Percentiles rank a stretch among this genome's conserved stretches.
Conservation (phyloP, 2,329 filamentous ascomycete genomes). For the Pyrenochaeta sp. region DNA sequence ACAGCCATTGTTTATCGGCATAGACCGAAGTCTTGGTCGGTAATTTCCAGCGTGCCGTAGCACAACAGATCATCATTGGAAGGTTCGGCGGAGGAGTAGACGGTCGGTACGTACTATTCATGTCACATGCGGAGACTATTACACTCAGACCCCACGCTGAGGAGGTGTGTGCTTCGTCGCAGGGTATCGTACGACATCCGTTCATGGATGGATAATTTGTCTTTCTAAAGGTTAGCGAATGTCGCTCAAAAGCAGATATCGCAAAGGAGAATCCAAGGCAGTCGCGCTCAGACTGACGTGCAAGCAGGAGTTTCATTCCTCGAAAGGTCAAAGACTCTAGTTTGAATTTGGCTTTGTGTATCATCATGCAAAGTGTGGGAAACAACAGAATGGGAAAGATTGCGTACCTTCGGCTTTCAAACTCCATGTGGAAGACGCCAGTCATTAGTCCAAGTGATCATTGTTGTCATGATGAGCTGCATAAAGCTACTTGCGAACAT, state of each 20-base stretch:
- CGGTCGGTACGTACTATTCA: constrained; percentile 9
- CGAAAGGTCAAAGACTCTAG: constrained; percentile 56
- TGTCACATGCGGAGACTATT: not conserved
- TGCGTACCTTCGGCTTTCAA: constrained; percentile 21
- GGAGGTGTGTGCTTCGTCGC: not conserved
- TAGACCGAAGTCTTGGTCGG: constrained; percentile 52
- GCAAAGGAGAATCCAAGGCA: constrained; percentile 4
- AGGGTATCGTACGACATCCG: not conserved
- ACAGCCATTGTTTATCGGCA: constrained; percentile 54
- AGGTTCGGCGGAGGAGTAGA: not conserved
- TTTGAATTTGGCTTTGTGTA: constrained; percentile 54
- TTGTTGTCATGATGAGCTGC: not conserved
- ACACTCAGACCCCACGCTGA: not conserved
- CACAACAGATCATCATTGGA: constrained; percentile 52
- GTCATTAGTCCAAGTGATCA: not conserved
- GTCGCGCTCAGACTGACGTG: constrained; percentile 55
- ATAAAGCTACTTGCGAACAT: not conserved
- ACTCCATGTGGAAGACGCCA: not conserved
- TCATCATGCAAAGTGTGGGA: constrained; percentile 47
- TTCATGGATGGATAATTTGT: not conserved
- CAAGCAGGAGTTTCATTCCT: constrained; percentile 55
- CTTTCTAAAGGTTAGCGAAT: constrained; percentile 25
- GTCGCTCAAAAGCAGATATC: not conserved
- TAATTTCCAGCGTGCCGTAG: constrained; percentile 57
- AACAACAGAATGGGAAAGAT: constrained; percentile 5